Conservation (phyloP, 2,329 filamentous ascomycete species). For the Pseudopithomyces maydicus region DNA sequence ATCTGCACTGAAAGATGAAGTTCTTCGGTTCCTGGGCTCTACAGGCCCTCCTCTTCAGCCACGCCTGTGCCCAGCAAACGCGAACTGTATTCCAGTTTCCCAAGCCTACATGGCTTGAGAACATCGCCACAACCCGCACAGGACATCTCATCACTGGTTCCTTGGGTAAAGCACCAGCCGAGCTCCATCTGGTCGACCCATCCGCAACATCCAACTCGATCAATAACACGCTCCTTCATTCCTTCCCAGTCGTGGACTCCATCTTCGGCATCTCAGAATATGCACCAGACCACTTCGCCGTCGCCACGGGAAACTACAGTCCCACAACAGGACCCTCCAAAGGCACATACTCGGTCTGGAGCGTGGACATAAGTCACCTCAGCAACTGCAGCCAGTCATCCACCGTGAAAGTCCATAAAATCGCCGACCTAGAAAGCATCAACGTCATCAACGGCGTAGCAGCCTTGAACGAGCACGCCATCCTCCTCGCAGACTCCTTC, state of each 20-base stretch:
- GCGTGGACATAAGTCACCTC: slow-evolving; percentile 10
- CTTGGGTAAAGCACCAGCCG: neutral
- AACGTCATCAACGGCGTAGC: neutral
- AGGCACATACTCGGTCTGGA: slow-evolving; percentile 22
- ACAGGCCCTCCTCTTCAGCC: neutral
- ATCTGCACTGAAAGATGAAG: neutral
- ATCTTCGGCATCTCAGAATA: slow-evolving; percentile 46
- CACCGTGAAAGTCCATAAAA: neutral
- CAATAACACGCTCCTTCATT: slow-evolving; percentile 26
- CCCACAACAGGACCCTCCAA: slow-evolving; percentile 3
- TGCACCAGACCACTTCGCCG: slow-evolving; percentile 38
- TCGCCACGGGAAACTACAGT: slow-evolving; percentile 25
- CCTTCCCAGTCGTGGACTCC: slow-evolving; percentile 27
- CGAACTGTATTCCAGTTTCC: slow-evolving; percentile 1
- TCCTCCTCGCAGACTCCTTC: neutral
- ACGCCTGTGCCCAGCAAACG: neutral
- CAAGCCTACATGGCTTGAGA: slow-evolving; percentile 1
- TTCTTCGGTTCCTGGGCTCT: neutral
- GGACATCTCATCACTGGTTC: neutral
- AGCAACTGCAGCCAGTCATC: neutral
- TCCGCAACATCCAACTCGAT: neutral
- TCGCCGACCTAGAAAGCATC: neutral
- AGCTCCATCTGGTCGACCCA: neutral
- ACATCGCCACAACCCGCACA: neutral
- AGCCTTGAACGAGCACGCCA: neutral